A percentile compares a stretch with the other conserved stretches of the same genome.
Conservation (phyloP, 225 moss, liverwort and hornwort genomes). For the Antitrichia curtipendula region DNA sequence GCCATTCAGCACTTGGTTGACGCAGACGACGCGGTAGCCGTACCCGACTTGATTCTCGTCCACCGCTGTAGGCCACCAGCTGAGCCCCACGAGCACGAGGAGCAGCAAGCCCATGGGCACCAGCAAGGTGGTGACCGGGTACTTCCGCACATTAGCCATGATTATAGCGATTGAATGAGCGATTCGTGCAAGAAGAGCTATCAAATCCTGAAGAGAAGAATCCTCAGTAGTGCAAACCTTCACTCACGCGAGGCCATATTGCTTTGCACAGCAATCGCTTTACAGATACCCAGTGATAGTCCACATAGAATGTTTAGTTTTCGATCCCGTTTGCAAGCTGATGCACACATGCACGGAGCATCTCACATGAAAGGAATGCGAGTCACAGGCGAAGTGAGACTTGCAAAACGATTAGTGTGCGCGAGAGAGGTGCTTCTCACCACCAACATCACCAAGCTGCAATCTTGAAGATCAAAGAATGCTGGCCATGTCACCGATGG, state of each 20-base stretch:
- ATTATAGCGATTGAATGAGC: not conserved
- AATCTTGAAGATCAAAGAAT: not conserved
- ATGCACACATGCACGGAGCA: not conserved
- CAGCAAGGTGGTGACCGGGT: not conserved
- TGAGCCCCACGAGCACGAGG: not conserved
- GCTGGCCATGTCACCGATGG: not conserved
- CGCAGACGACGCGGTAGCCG: constrained; percentile 37
- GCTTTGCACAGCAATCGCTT: not conserved
- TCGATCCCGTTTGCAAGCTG: not conserved
- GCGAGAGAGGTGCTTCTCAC: not conserved
- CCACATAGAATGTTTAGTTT: not conserved
- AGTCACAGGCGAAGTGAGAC: not conserved
- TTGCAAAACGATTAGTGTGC: not conserved
- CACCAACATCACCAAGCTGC: not conserved
- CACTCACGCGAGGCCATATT: not conserved
- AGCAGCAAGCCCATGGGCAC: not conserved
- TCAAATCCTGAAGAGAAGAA: not conserved
- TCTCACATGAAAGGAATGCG: not conserved
- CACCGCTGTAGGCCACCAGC: not conserved
- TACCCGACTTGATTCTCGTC: constrained; percentile 31
- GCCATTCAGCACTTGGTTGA: constrained; percentile 16
- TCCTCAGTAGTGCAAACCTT: not conserved
- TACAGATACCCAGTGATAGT: not conserved
- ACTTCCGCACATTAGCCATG: not conserved
- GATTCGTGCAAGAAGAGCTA: not conserved